Conservation (phyloP, 371 early-diverging fungal genomes). For the Actinomortierella ambigua region DNA sequence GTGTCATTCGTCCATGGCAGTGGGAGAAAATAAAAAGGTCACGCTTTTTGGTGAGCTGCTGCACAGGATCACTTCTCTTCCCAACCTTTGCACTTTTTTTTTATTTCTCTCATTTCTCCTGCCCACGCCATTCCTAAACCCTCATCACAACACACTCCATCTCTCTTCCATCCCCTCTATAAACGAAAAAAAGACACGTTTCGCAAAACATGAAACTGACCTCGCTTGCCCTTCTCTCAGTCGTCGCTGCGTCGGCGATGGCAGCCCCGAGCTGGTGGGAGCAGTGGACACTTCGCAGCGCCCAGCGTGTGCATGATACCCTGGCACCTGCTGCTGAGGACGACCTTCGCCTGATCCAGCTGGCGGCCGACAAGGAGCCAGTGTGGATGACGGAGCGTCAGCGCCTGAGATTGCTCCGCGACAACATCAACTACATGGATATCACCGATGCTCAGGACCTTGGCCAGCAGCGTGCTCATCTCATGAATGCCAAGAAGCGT, state of each 20-base stretch:
- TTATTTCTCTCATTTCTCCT: background rate
- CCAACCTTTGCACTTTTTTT: background rate
- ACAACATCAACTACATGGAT: slow-evolving; percentile 82
- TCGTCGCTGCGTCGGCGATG: slow-evolving; percentile 30
- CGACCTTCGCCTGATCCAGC: slow-evolving; percentile 48
- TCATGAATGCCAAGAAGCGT: slow-evolving; percentile 26
- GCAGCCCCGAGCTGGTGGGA: slow-evolving; percentile 48
- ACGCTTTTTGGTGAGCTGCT: too few species aligned
- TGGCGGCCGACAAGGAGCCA: slow-evolving; percentile 51
- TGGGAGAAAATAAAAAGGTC: background rate
- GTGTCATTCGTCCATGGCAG: background rate
- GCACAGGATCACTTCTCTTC: too few species aligned
- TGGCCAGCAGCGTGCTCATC: slow-evolving; percentile 1
- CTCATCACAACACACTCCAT: background rate
- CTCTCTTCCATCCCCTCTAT: background rate
- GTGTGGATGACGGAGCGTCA: slow-evolving; percentile 71
- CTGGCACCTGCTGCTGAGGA: background rate
- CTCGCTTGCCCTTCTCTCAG: slow-evolving; percentile 35
- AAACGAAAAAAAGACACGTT: background rate
- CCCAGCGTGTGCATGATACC: background rate
- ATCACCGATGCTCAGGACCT: slow-evolving; percentile 73
- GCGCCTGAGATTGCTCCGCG: slow-evolving; percentile 68
- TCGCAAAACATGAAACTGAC: slow-evolving; percentile 27
- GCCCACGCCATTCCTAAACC: background rate
- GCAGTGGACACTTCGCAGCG: slow-evolving; percentile 30